Evolutionary conservation across 2,329 filamentous ascomycete genomes (phyloP), one percentile per base, ranked within the genome.

Genomic region (Macroventuria anomochaeta): DNA sequence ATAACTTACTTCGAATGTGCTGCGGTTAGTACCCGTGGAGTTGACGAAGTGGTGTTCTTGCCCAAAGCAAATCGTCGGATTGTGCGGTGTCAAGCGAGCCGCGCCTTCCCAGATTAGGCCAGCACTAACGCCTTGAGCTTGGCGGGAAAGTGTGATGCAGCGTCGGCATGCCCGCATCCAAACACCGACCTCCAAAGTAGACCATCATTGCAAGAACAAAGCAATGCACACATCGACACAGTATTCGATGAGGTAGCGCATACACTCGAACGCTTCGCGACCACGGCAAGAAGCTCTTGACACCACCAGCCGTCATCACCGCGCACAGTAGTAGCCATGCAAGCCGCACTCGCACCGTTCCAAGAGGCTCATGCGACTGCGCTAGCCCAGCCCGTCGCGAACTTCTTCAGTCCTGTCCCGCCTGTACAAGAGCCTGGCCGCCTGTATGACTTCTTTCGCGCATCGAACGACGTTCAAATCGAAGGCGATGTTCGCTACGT

Each of bases 331-430:
- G 47, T 32, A 36, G 51, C 47, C 48, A 93, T 96, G 91, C 86
- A 93, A 69, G 77, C 81, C 46, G 78, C 95, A 44, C 89, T 96
- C 67, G 78, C 81, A 34, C 85, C 90, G 55, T 96, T 96, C 72
- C 85, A 84, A 49, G 77, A 83, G 52, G 90, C 90, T 32, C 83
- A 92, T 67, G 75, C 79, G 40, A 75, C 78, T 25, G 80, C 82
- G 51, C 85, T 90, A 70, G 92, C 92, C 55, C 88, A 89, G 65
- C 80, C 81, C 41, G 83, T 97, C 31, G 88, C 92, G 17, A 83
- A 85, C 55, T 89, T 89, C 8, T 79, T 97, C 53, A 88, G 85
- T 12, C 93, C 93, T 29, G 80, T 88, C 53, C 75, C 88, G 41
- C 84, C 88, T 3, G 65, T 80, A 25, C 76, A 83, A 39, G 80